phyloP scores from a whole-genome alignment of 208 protist genomes.

The Crithidia acanthocephali region DNA sequence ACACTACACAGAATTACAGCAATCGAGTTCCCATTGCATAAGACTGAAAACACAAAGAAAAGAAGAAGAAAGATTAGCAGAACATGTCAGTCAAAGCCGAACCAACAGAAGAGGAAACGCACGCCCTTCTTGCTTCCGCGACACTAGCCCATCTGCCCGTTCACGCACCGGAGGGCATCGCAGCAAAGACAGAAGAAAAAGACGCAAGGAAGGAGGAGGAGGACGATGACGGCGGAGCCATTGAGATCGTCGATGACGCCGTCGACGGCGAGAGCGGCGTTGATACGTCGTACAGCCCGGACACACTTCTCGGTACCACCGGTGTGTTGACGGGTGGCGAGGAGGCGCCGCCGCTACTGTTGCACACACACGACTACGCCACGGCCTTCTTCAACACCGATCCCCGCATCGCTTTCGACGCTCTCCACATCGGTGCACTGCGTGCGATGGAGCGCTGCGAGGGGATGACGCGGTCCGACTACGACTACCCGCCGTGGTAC shows the following conservation, averaged over 20 bases:
- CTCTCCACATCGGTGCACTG: slow-evolving; percentile 66
- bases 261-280: neutral
- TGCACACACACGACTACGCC: slow-evolving; percentile 43
- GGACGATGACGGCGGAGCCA: slow-evolving; percentile 13
- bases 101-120: too few relatives aligned
- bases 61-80: too few relatives aligned
- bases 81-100: too few relatives aligned
- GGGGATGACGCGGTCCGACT: slow-evolving; percentile 5
- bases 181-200: too few relatives aligned
- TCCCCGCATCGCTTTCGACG: slow-evolving; percentile 68
- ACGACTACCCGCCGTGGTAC: slow-evolving; percentile 23
- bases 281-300: neutral
- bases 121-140: too few relatives aligned
- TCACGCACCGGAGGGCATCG: neutral
- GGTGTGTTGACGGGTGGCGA: slow-evolving; percentile 22
- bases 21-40: too few relatives aligned
- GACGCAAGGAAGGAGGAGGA: too few relatives aligned
- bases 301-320: neutral
- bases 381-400: slow-evolving; percentile 67
- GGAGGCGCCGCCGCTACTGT: slow-evolving; percentile 13
- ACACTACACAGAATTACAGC: too few relatives aligned
- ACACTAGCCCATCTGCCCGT: too few relatives aligned
- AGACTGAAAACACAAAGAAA: too few relatives aligned
- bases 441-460: slow-evolving; percentile 40
- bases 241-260: slow-evolving; percentile 15